A percentile compares a stretch with the other conserved stretches of the same genome.
These are phyloP conservation scores for Curvularia verruculosa DNA, from an alignment of 2,329 filamentous ascomycete genomes.

Conservation along the genomic window DNA sequence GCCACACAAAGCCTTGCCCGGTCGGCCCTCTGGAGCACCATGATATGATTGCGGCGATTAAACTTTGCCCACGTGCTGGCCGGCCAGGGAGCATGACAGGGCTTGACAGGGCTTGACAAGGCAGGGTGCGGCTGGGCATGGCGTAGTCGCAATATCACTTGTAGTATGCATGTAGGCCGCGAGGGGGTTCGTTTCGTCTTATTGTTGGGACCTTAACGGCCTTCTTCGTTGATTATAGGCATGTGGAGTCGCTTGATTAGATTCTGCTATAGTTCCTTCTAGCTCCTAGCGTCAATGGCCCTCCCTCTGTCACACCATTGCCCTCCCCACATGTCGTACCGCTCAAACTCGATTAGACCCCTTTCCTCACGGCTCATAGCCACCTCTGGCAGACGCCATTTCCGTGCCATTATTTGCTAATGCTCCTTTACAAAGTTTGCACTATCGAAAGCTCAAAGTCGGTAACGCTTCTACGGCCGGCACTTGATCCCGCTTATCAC, in stretches of 20 bases:
- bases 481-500: constrained; percentile 2
- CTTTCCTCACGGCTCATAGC: background rate
- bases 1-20: constrained; percentile 1
- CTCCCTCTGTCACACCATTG: constrained; percentile 4
- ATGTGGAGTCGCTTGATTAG: background rate
- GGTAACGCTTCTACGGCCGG: constrained; percentile 3
- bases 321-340: constrained; percentile 7
- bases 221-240: background rate
- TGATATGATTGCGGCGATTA: background rate
- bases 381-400: background rate
- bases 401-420: constrained; percentile 2
- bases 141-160: no score
- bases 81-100: background rate
- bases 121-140: no score
- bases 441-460: constrained; percentile 13
- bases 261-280: background rate
- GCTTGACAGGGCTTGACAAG: no score
- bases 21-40: background rate
- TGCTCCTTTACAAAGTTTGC: constrained; percentile 4
- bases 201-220: background rate
- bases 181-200: background rate
- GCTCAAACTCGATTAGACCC: constrained; percentile 5
- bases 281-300: constrained; percentile 8
- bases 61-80: background rate
- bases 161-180: no score